Conservation (phyloP, 2,329 filamentous ascomycete genomes). For the Huntiella decipiens region DNA sequence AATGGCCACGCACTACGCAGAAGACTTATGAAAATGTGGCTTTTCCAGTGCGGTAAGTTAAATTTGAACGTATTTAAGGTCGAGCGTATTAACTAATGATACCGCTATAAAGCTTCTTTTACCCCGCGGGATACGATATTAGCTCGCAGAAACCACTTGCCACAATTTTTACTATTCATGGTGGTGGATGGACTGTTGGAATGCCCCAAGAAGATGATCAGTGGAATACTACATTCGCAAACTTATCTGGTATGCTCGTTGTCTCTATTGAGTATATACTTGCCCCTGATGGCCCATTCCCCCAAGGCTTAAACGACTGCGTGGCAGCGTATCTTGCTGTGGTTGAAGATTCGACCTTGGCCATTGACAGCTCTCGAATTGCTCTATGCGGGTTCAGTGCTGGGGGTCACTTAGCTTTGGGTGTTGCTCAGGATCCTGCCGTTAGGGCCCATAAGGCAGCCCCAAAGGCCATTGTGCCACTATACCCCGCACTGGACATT, state of each 20-base stretch:
- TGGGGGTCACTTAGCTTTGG: slow-evolving; percentile 29
- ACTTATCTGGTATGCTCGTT: slow-evolving; percentile 23
- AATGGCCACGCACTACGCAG: not conserved
- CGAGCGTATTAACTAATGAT: not conserved
- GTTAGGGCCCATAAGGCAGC: slow-evolving; percentile 16
- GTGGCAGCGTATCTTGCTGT: slow-evolving; percentile 24
- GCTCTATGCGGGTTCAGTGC: slow-evolving; percentile 31
- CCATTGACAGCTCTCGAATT: slow-evolving; percentile 24
- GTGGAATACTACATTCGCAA: slow-evolving; percentile 27
- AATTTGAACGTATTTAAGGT: not conserved
- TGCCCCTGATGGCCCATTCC: slow-evolving; percentile 26
- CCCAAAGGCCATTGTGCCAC: slow-evolving; percentile 20
- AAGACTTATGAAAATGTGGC: slow-evolving; percentile 10
- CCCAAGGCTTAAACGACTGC: slow-evolving; percentile 25
- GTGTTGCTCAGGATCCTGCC: slow-evolving; percentile 21
- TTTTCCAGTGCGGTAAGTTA: slow-evolving; percentile 8
- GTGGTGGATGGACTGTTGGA: slow-evolving; percentile 29
- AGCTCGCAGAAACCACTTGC: slow-evolving; percentile 19
- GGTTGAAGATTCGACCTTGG: slow-evolving; percentile 24
- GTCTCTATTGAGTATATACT: slow-evolving; percentile 30
- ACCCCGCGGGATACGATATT: slow-evolving; percentile 20
- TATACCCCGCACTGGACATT: slow-evolving; percentile 25
- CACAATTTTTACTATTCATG: slow-evolving; percentile 30
- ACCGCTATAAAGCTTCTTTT: slow-evolving; percentile 20
- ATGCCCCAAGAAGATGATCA: slow-evolving; percentile 25